Evolutionary conservation across 345 rosid genomes (phyloP).

Genomic region (Hibiscus trionum): DNA sequence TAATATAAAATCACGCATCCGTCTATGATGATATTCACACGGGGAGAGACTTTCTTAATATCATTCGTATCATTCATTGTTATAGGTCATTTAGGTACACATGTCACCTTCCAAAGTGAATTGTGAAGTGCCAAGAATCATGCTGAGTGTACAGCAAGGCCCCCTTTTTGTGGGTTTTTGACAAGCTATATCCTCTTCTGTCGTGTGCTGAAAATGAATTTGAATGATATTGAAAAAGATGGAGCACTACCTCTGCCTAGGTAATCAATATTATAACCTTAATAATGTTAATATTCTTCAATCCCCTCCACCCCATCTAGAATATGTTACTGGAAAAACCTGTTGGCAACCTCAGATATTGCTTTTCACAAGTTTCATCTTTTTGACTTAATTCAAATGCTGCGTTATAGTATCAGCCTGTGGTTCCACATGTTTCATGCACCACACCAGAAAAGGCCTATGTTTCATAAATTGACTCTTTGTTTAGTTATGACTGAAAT

Average conservation of each 20-base stretch:
- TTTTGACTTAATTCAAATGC: neutral
- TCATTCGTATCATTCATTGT: neutral
- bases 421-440: neutral
- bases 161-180: neutral
- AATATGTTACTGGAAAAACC: no score
- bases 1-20: no score
- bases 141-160: neutral
- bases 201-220: neutral
- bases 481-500: neutral
- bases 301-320: neutral
- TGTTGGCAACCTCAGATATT: neutral
- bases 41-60: no score
- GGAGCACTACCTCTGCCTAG: neutral
- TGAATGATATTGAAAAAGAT: neutral
- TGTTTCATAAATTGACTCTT: neutral
- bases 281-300: neutral
- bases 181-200: neutral
- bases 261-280: neutral
- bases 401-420: neutral
- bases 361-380: neutral
- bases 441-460: neutral
- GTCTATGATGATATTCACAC: no score
- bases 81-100: neutral
- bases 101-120: neutral
- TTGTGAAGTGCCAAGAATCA: neutral